Conservation (phyloP, 78 protist species). For the Dictyostelium citrinum region DNA sequence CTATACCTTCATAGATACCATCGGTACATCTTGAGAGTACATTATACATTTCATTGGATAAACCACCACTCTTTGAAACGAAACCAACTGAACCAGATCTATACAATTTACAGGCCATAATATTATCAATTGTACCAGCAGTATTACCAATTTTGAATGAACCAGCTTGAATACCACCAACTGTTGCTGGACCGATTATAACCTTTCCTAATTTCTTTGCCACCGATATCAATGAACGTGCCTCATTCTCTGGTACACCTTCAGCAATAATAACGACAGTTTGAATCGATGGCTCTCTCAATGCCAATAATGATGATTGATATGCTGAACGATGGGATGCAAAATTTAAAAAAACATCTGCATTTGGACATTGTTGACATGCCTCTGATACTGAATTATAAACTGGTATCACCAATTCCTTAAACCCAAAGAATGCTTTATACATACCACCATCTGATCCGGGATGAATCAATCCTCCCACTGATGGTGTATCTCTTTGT, state of each 20-base stretch:
- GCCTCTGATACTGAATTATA: conserved; percentile 83
- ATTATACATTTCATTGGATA: conserved; percentile 94
- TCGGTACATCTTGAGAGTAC: conserved; percentile 90
- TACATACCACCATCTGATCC: conserved; percentile 83
- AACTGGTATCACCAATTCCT: conserved; percentile 91
- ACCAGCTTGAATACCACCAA: conserved; percentile 96
- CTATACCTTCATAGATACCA: conserved; percentile 95
- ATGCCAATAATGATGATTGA: conserved; percentile 84
- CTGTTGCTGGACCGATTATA: conserved; percentile 98
- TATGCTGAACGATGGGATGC: conserved; percentile 92
- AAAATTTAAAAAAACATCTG: conserved; percentile 93
- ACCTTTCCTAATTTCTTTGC: conserved; percentile 72
- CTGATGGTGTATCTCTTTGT: conserved; percentile 89
- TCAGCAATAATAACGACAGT: conserved; percentile 92
- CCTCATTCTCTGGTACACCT: conserved; percentile 95
- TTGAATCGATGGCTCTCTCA: conserved; percentile 80
- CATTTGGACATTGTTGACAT: conserved; percentile 75
- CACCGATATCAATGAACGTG: conserved; percentile 71
- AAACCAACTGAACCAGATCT: conserved; percentile 95
- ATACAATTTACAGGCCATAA: conserved; percentile 91
- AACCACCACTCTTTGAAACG: conserved; percentile 94
- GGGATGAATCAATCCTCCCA: conserved; percentile 91
- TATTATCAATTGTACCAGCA: conserved; percentile 95
- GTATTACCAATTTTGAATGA: conserved; percentile 95
- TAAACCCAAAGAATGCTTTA: conserved; percentile 93